These are phyloP conservation scores for Suillus sp. DNA, from an alignment of 768 basidiomycete species.

Conservation along the genomic window DNA sequence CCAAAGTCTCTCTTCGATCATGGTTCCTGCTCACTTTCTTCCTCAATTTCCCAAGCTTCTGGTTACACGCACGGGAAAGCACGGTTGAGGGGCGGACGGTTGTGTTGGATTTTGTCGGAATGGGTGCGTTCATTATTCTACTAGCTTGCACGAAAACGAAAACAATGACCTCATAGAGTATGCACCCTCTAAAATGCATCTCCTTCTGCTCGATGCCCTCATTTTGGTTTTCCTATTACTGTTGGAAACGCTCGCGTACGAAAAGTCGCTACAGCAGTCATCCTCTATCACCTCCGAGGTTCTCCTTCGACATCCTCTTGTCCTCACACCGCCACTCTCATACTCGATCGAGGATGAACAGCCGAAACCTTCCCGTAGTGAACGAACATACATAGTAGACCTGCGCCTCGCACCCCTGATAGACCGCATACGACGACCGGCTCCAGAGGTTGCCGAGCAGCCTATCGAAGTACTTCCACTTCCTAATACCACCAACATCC, in stretches of 20 bases:
- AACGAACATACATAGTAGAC: conserved; percentile 60
- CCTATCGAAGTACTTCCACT: conserved; percentile 49
- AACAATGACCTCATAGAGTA: conserved; percentile 41
- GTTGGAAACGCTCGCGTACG: conserved; percentile 70
- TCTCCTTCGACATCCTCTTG: conserved; percentile 32
- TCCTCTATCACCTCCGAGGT: conserved; percentile 45
- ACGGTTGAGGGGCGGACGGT: conserved; percentile 60
- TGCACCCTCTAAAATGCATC: conserved; percentile 63
- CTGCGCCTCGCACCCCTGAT: conserved; percentile 57
- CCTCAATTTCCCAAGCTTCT: conserved; percentile 61
- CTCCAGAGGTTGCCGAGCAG: conserved; percentile 36
- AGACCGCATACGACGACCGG: conserved; percentile 57
- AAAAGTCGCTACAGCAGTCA: conserved; percentile 46
- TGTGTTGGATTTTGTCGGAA: conserved; percentile 78
- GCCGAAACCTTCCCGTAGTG: conserved; percentile 25
- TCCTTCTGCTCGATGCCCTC: conserved; percentile 66
- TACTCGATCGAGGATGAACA: conserved; percentile 29
- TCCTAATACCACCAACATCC: conserved; percentile 61
- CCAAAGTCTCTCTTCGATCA: conserved; percentile 65
- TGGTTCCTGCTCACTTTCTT: conserved; percentile 61
- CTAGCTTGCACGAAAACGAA: neutral
- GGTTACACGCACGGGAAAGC: conserved; percentile 58
- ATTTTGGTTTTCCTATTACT: conserved; percentile 69
- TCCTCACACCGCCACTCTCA: conserved; percentile 21
- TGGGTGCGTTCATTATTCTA: conserved; percentile 44